Conservation (phyloP, 352 stramenopile genomes). For the Peronospora farinosa region DNA sequence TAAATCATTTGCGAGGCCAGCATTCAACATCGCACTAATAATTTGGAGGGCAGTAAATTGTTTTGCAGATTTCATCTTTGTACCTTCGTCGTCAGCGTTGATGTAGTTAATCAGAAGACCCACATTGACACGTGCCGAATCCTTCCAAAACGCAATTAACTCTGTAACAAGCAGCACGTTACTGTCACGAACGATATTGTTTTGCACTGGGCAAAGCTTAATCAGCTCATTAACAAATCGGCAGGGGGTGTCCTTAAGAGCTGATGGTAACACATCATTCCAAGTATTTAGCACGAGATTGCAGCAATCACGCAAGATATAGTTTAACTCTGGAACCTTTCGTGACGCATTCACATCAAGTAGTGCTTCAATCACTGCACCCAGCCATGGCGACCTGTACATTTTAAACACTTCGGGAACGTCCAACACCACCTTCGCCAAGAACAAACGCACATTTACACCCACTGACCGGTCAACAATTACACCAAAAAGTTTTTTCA, state of each 20-base stretch:
- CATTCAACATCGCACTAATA: slow-evolving; percentile 51
- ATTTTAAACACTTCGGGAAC: slow-evolving; percentile 45
- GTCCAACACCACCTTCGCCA: slow-evolving; percentile 69
- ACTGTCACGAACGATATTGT: slow-evolving; percentile 54
- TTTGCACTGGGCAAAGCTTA: slow-evolving; percentile 45
- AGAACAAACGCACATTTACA: slow-evolving; percentile 62
- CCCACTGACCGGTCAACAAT: slow-evolving; percentile 31
- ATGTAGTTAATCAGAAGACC: slow-evolving; percentile 35
- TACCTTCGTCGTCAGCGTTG: slow-evolving; percentile 32
- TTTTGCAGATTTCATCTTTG: slow-evolving; percentile 35
- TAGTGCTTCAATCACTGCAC: slow-evolving; percentile 45
- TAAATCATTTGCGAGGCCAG: slow-evolving; percentile 26
- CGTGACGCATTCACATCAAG: slow-evolving; percentile 39
- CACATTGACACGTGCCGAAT: slow-evolving; percentile 35
- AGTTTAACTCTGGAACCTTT: slow-evolving; percentile 50
- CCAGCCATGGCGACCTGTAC: slow-evolving; percentile 49
- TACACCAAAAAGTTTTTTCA: slow-evolving; percentile 65
- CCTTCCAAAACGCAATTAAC: slow-evolving; percentile 55
- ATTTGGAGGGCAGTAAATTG: slow-evolving; percentile 53
- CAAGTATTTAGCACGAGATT: slow-evolving; percentile 48
- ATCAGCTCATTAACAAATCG: slow-evolving; percentile 57
- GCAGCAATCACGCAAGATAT: slow-evolving; percentile 72
- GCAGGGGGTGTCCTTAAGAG: slow-evolving; percentile 19
- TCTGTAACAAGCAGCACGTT: slow-evolving; percentile 56
- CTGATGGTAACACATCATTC: slow-evolving; percentile 30